Percentiles rank a stretch among this genome's conserved stretches.
phyloP scores from a whole-genome alignment of 768 basidiomycete species.

The Antrodiella citrinella region DNA sequence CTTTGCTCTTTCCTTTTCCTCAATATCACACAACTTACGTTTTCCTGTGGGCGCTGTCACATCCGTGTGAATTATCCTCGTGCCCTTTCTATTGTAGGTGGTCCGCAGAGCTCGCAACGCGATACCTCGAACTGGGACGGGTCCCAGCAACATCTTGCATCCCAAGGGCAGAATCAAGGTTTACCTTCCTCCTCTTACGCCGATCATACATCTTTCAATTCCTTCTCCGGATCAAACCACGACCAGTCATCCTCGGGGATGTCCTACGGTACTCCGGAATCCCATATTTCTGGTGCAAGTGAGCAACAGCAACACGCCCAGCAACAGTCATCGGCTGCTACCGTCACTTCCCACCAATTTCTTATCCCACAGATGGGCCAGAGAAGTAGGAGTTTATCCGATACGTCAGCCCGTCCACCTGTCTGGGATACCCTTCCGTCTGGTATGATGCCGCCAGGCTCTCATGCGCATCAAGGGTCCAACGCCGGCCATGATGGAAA shows the following conservation, averaged over 20 bases:
- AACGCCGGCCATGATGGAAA: slow-evolving; percentile 26
- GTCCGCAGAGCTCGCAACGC: too few species aligned
- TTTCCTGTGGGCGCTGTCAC: background rate
- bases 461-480: slow-evolving; percentile 30
- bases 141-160: slow-evolving; percentile 2
- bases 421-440: slow-evolving; percentile 39
- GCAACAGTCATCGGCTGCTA: slow-evolving; percentile 8
- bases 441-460: too few species aligned
- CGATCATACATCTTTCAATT: slow-evolving; percentile 10
- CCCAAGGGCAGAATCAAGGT: background rate
- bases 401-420: slow-evolving; percentile 47
- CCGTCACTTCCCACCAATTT: too few species aligned
- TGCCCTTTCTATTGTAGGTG: background rate
- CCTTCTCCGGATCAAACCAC: slow-evolving; percentile 8
- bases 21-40: slow-evolving; percentile 8
- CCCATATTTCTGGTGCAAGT: background rate
- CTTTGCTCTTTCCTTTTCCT: slow-evolving; percentile 6
- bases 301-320: background rate
- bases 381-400: slow-evolving; percentile 52
- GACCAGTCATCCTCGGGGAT: slow-evolving; percentile 11
- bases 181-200: slow-evolving; percentile 2
- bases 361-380: slow-evolving; percentile 26
- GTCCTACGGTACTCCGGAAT: slow-evolving; percentile 10
- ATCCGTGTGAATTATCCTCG: background rate
- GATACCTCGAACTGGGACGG: too few species aligned